A percentile compares a stretch with the other conserved stretches of the same genome.
phyloP scores from a whole-genome alignment of 139 green algal species.

The Closterium sp. region DNA sequence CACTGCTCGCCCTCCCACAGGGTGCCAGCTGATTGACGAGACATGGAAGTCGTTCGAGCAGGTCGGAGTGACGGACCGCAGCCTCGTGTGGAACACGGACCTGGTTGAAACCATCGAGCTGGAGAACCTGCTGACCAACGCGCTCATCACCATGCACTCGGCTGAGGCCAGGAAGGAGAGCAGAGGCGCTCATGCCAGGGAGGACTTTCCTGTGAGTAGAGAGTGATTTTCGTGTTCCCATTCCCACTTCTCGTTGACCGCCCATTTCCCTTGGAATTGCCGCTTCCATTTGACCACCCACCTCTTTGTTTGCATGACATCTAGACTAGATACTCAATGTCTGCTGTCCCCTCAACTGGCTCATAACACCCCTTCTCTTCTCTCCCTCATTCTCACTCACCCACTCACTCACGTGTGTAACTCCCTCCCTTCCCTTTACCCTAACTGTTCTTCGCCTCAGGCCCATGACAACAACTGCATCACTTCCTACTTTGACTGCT shows the following conservation, averaged over 20 bases:
- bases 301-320: too few relatives aligned
- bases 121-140: constrained; percentile 97
- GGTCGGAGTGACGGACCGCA: constrained; percentile 64
- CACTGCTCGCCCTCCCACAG: neutral
- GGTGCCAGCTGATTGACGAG: constrained; percentile 77
- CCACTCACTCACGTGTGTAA: neutral
- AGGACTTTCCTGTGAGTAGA: constrained; percentile 82
- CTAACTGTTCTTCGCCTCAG: too few relatives aligned
- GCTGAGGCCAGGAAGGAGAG: constrained; percentile 75
- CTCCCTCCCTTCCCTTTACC: neutral
- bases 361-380: neutral
- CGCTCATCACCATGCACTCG: constrained; percentile 78
- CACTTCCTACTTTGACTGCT: too few relatives aligned
- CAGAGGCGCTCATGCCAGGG: constrained; percentile 90
- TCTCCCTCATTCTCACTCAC: neutral
- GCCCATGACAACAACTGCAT: too few relatives aligned
- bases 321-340: too few relatives aligned
- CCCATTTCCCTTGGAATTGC: too few relatives aligned
- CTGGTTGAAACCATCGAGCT: constrained; percentile 96
- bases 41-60: constrained; percentile 69
- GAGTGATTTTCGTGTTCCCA: neutral
- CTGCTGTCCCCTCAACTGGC: too few relatives aligned
- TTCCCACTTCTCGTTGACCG: too few relatives aligned
- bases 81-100: constrained; percentile 63
- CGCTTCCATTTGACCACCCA: too few relatives aligned